A percentile compares a stretch with the other conserved stretches of the same genome.
Conservation (phyloP, 768 basidiomycete genomes). For the Leucocoprinus sp. region DNA sequence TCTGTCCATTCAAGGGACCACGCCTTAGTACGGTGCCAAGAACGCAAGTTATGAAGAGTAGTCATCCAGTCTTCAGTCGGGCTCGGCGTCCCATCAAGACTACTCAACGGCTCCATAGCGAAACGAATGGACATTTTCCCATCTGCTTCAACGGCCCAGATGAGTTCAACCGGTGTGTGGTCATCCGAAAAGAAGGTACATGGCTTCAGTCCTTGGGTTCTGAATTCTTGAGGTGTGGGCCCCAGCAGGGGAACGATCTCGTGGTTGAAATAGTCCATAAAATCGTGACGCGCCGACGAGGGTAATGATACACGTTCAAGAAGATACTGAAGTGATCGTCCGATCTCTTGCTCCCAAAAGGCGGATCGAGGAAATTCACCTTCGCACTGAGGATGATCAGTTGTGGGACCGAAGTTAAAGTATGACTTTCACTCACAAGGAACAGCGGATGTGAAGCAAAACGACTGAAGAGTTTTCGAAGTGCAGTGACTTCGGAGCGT, state of each 20-base stretch:
- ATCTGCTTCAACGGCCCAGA: constrained; percentile 14
- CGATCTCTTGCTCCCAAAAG: constrained; percentile 10
- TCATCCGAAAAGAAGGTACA: constrained; percentile 14
- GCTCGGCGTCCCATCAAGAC: constrained; percentile 10
- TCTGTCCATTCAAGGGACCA: constrained; percentile 15
- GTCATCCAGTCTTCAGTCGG: constrained; percentile 5
- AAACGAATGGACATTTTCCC: constrained; percentile 14
- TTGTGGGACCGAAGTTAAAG: not conserved
- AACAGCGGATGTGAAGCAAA: constrained; percentile 1
- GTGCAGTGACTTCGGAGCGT: not conserved
- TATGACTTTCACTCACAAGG: not conserved
- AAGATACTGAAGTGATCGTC: constrained; percentile 7
- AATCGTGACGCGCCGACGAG: not conserved
- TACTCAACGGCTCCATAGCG: constrained; percentile 13
- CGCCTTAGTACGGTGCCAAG: constrained; percentile 7
- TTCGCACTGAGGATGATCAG: not conserved
- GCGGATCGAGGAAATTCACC: not conserved
- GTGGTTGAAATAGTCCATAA: constrained; percentile 6
- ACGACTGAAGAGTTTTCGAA: constrained; percentile 2
- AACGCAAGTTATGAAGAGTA: constrained; percentile 6
- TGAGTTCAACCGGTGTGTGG: constrained; percentile 14
- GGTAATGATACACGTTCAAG: constrained; percentile 8
- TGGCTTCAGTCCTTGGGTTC: constrained; percentile 2
- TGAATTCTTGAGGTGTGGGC: constrained; percentile 11
- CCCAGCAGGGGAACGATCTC: constrained; percentile 13